Percentiles rank a stretch among this genome's conserved stretches.
Conservation (phyloP, 2,329 filamentous ascomycete genomes). For the Talaromyces islandicus region DNA sequence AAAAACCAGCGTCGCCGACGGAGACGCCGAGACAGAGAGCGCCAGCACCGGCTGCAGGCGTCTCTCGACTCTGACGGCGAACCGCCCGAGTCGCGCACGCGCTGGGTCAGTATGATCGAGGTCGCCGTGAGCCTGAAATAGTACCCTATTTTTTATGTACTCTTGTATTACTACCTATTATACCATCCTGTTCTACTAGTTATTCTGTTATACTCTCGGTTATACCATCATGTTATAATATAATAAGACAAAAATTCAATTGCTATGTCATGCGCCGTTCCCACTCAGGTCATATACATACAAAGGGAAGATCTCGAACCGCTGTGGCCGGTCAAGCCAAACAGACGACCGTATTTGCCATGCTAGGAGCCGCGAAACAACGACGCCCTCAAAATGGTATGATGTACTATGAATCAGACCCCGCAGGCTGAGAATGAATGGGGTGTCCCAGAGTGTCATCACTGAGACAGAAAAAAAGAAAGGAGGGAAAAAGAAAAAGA, state of each 20-base stretch:
- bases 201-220: background rate
- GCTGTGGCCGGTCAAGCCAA: background rate
- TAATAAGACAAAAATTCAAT: background rate
- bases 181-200: no score
- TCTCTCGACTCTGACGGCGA: slow-evolving; percentile 25
- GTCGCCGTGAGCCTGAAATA: slow-evolving; percentile 38
- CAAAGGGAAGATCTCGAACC: background rate
- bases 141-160: slow-evolving; percentile 7
- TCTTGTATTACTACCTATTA: background rate
- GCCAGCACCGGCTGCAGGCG: slow-evolving; percentile 14
- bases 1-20: slow-evolving; percentile 12
- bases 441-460: background rate
- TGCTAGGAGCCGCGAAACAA: background rate
- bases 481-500: background rate
- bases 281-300: background rate
- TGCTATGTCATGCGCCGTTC: background rate
- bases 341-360: background rate
- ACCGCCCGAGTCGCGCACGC: slow-evolving; percentile 38
- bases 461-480: background rate
- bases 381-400: background rate
- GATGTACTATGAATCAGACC: background rate
- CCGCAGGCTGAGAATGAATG: background rate
- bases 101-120: slow-evolving; percentile 44
- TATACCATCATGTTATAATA: background rate
- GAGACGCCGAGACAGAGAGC: slow-evolving; percentile 23